phyloP scores from a whole-genome alignment of 2,329 filamentous ascomycete species.

The Beauveria scarabaeidicola region DNA sequence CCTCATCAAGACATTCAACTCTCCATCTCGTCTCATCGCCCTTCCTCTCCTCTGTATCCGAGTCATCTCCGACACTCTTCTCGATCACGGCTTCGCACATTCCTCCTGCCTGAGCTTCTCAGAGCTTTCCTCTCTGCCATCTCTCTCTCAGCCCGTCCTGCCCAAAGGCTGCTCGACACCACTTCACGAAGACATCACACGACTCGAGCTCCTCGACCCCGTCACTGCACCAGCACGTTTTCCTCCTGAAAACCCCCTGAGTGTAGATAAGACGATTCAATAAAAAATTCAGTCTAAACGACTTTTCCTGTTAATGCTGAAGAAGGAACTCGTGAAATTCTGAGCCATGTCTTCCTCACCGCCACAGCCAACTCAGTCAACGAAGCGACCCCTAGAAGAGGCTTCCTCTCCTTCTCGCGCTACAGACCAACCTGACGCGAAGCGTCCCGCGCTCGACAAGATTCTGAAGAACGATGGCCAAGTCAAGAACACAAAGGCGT shows the following conservation, averaged over 20 bases:
- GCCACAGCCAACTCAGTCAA: conserved; percentile 56
- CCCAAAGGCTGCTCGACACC: conserved; percentile 27
- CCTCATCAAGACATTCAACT: conserved; percentile 23
- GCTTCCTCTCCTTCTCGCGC: conserved; percentile 88
- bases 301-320: conserved; percentile 1
- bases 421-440: conserved; percentile 91
- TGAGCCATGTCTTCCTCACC: conserved; percentile 66
- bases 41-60: conserved; percentile 15
- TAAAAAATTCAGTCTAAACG: conserved; percentile 34
- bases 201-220: conserved; percentile 33
- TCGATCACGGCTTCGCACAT: conserved; percentile 5
- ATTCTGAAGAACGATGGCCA: conserved; percentile 61
- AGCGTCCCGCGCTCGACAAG: conserved; percentile 93
- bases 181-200: conserved; percentile 34
- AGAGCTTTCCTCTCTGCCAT: conserved; percentile 16
- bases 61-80: neutral
- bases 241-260: conserved; percentile 72
- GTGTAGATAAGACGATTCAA: conserved; percentile 60
- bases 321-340: neutral
- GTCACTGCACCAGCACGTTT: conserved; percentile 82
- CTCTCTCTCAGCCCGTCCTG: conserved; percentile 23
- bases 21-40: conserved; percentile 26
- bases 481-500: conserved; percentile 32
- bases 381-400: conserved; percentile 93
- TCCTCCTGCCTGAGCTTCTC: conserved; percentile 2